Conservation (phyloP, 495 filamentous ascomycete species). For the Trichocladium uniseriatum region DNA sequence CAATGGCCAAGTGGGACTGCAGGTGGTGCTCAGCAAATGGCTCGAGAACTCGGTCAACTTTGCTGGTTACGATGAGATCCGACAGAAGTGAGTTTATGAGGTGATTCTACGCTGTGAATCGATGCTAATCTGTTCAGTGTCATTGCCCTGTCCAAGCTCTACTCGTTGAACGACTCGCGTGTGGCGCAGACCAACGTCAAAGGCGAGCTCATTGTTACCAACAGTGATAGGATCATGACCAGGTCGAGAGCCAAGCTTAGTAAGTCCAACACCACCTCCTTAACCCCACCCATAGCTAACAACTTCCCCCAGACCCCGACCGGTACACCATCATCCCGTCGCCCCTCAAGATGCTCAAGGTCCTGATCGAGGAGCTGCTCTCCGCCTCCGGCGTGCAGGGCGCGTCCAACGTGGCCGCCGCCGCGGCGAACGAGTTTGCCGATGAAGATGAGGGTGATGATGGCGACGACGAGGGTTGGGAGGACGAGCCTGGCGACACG, state of each 20-base stretch:
- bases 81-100: slow-evolving; percentile 65
- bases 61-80: slow-evolving; percentile 90
- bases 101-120: neutral
- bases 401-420: slow-evolving; percentile 41
- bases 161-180: slow-evolving; percentile 75
- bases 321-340: slow-evolving; percentile 82
- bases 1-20: slow-evolving; percentile 62
- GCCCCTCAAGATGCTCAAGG: slow-evolving; percentile 89
- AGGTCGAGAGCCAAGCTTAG: slow-evolving; percentile 72
- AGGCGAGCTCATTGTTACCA: slow-evolving; percentile 79
- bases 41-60: slow-evolving; percentile 93
- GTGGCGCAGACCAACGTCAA: slow-evolving; percentile 71
- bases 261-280: slow-evolving; percentile 25
- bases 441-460: slow-evolving; percentile 45
- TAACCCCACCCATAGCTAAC: slow-evolving; percentile 3
- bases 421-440: slow-evolving; percentile 42
- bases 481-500: slow-evolving; percentile 62
- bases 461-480: slow-evolving; percentile 73
- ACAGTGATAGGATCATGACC: slow-evolving; percentile 82
- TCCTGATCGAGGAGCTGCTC: slow-evolving; percentile 79
- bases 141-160: slow-evolving; percentile 83
- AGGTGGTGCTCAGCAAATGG: slow-evolving; percentile 89
- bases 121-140: slow-evolving; percentile 49
- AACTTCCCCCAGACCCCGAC: slow-evolving; percentile 56
- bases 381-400: slow-evolving; percentile 45